These are phyloP conservation scores for Eutrema salsugineum DNA, from an alignment of 441 rosid genomes.

Conservation along the genomic window DNA sequence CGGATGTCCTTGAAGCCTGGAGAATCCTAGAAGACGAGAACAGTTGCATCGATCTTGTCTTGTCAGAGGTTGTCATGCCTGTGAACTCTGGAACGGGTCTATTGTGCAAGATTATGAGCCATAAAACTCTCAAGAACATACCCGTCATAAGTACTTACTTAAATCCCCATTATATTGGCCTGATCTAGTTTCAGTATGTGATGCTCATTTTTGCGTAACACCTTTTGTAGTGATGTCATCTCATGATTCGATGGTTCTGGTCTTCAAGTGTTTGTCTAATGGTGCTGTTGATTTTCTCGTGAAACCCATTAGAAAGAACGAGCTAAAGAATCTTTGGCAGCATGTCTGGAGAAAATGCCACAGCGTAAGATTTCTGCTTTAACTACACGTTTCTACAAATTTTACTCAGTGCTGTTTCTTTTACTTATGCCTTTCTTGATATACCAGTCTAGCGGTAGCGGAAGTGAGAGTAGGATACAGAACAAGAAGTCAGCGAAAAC, in stretches of 20 bases:
- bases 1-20: slow-evolving; percentile 79
- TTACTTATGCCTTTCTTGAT: slow-evolving; percentile 1
- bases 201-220: slow-evolving; percentile 21
- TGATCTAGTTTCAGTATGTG: slow-evolving; percentile 5
- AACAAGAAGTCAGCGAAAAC: slow-evolving; percentile 37
- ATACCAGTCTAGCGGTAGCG: slow-evolving; percentile 59
- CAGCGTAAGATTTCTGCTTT: slow-evolving; percentile 47
- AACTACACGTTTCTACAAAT: neutral
- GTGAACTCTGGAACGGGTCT: slow-evolving; percentile 63
- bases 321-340: slow-evolving; percentile 91
- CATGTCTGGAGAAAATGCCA: slow-evolving; percentile 95
- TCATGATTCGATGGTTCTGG: slow-evolving; percentile 81
- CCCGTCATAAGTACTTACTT: slow-evolving; percentile 74
- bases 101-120: slow-evolving; percentile 71
- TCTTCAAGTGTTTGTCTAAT: slow-evolving; percentile 82
- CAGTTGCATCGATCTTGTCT: slow-evolving; percentile 66
- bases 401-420: neutral
- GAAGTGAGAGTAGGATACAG: slow-evolving; percentile 61
- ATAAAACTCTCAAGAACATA: slow-evolving; percentile 56
- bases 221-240: slow-evolving; percentile 89
- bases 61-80: slow-evolving; percentile 82
- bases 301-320: slow-evolving; percentile 90
- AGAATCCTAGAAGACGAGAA: slow-evolving; percentile 50
- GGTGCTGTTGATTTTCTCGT: slow-evolving; percentile 94
- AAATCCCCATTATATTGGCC: neutral